Percentiles rank a stretch among this genome's conserved stretches.
These are phyloP conservation scores for Phytophthora parvispora DNA, from an alignment of 352 stramenopile genomes.

Conservation along the genomic window DNA sequence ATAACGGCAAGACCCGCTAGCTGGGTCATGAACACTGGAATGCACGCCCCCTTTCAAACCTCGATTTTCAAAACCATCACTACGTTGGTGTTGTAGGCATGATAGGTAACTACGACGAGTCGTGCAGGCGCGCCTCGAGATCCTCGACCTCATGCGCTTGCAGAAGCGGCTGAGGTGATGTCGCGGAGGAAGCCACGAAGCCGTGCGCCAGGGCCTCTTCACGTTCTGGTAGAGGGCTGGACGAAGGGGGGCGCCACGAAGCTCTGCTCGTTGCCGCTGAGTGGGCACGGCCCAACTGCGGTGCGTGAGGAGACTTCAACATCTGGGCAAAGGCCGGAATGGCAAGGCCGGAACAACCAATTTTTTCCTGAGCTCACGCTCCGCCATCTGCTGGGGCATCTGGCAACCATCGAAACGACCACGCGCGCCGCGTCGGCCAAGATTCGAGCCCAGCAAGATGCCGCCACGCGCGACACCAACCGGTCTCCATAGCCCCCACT, in stretches of 20 bases:
- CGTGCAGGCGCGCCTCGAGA: too few relatives aligned
- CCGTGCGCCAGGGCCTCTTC: not conserved
- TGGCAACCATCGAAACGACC: not conserved
- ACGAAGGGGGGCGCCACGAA: not conserved
- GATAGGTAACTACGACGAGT: too few relatives aligned
- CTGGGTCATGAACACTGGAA: not conserved
- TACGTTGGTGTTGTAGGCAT: too few relatives aligned
- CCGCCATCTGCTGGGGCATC: constrained; percentile 8
- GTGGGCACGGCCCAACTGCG: too few relatives aligned
- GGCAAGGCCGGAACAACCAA: constrained; percentile 27
- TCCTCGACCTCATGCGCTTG: not conserved
- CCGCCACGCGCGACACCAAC: not conserved
- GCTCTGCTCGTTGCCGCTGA: not conserved
- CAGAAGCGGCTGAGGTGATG: not conserved
- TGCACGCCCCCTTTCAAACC: too few relatives aligned
- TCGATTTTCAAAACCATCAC: too few relatives aligned
- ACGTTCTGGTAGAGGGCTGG: not conserved
- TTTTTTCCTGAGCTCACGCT: not conserved
- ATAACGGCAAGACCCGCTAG: not conserved
- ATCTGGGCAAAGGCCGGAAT: constrained; percentile 30
- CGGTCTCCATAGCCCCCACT: too few relatives aligned
- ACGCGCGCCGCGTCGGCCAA: not conserved
- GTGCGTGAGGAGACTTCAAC: constrained; percentile 8
- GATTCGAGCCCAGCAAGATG: constrained; percentile 1
- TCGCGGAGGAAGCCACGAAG: not conserved